These are phyloP conservation scores for Rhizophagus prolifer DNA, from an alignment of 192 early-diverging fungal species.

Conservation along the genomic window DNA sequence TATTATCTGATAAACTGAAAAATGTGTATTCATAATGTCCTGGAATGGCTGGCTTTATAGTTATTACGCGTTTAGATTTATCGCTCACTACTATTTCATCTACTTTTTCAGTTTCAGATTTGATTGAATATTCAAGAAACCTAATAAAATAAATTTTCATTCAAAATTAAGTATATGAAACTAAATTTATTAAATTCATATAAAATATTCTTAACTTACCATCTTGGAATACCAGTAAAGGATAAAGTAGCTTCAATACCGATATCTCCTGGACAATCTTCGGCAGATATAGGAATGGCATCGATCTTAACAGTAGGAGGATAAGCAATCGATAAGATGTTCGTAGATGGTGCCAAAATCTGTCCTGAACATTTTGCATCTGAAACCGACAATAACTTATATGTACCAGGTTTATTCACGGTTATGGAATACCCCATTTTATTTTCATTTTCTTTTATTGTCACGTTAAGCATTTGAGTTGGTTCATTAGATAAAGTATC, in stretches of 20 bases:
- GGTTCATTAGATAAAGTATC: neutral
- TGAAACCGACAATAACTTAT: slow-evolving; percentile 34
- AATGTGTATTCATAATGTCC: slow-evolving; percentile 28
- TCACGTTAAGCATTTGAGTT: neutral
- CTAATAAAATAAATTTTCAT: slow-evolving; percentile 1
- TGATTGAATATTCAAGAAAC: slow-evolving; percentile 21
- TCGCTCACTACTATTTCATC: neutral
- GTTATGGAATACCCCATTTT: slow-evolving; percentile 9
- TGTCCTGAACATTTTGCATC: slow-evolving; percentile 38
- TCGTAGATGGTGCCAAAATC: slow-evolving; percentile 18
- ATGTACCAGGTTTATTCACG: slow-evolving; percentile 37
- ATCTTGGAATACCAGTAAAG: slow-evolving; percentile 25
- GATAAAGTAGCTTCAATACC: slow-evolving; percentile 23
- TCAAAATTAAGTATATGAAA: neutral
- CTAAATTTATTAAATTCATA: neutral
- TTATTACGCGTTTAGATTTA: slow-evolving; percentile 10
- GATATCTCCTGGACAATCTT: slow-evolving; percentile 29
- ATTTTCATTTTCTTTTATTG: neutral
- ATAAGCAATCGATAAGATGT: neutral
- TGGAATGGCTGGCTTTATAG: neutral
- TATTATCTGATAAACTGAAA: neutral
- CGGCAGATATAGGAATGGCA: slow-evolving; percentile 24
- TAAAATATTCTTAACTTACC: slow-evolving; percentile 11
- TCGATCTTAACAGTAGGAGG: slow-evolving; percentile 26
- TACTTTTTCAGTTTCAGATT: neutral